Percentiles rank a stretch among this genome's conserved stretches.
Conservation (phyloP, 768 basidiomycete species). For the Tylopilus rubrobrunneus region DNA sequence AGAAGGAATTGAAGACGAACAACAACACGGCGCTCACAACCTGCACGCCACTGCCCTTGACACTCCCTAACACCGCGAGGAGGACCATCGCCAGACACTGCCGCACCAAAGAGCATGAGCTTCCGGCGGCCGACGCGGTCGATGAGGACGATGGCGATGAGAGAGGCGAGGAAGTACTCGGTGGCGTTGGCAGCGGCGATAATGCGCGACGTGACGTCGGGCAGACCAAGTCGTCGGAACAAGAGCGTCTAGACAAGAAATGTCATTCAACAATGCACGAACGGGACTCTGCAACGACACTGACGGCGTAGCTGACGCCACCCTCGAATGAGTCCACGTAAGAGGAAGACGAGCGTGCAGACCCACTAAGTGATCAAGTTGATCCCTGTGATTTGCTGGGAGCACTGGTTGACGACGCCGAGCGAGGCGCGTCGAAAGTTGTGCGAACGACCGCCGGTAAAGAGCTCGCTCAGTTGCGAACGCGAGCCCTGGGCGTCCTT, state of each 20-base stretch:
- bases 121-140: constrained; percentile 71
- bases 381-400: constrained; percentile 68
- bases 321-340: constrained; percentile 15
- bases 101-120: constrained; percentile 66
- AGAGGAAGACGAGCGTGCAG: constrained; percentile 5
- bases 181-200: constrained; percentile 67
- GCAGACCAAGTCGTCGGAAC: constrained; percentile 57
- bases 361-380: constrained; percentile 63
- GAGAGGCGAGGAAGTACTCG: constrained; percentile 68
- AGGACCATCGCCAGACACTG: constrained; percentile 56
- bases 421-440: constrained; percentile 57
- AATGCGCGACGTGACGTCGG: constrained; percentile 54
- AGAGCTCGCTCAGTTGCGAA: constrained; percentile 46
- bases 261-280: neutral
- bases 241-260: constrained; percentile 39
- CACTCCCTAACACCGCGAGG: constrained; percentile 53
- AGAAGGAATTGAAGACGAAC: constrained; percentile 72
- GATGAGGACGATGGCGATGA: constrained; percentile 69
- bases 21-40: constrained; percentile 51
- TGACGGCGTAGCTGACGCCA: constrained; percentile 29
- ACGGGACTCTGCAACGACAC: constrained; percentile 3
- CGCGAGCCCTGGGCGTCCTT: constrained; percentile 1
- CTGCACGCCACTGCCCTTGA: constrained; percentile 45
- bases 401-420: constrained; percentile 57
- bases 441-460: constrained; percentile 52